Base-by-base conservation (phyloP, 192 early-diverging fungal species). In the Mortierella alpina region DNA sequence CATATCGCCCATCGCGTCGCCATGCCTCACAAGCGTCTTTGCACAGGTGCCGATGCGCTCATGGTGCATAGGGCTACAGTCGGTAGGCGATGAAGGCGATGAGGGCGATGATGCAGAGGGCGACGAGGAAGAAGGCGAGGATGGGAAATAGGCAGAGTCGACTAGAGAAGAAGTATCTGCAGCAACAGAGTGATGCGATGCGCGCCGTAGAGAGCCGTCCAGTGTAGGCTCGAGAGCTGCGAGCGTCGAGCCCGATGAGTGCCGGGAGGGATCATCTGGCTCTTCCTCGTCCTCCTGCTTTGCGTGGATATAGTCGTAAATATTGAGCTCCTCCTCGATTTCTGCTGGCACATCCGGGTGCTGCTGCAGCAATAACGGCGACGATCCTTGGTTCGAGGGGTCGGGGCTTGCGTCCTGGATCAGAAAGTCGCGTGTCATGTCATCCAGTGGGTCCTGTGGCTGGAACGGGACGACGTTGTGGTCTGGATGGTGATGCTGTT, bases 301-400 rank as follows among this genome's bases (percentile, higher is more conserved):
- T 60, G 70, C 70, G 52, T 80, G 66, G 66, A 80, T 80, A 22
- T 72, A 80, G 40, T 80, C 77, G 60, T 72, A 80, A 48, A 80
- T 80, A 54, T 80, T 67, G 48, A 80, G 57, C 46, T 80, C 77
- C 9, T 80, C 77, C 23, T 80, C 77, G 44, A 56, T 41, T 13
- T 74, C 70, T 44, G 49, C 23, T 7, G 51, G 31, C 18, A 17
- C 54, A 9, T 23, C 15, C 20, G 52, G 15, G 41, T 57, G 72
- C n/a, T 58, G 54, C 44, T 66, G 41, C 11, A 52, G 64, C 49
- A 74, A 47, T 31, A 66, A 61, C 4, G 42, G 15, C 5, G 50
- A 61, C 14, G 59, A 41, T 42, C 52, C 66, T 11, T 68, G 74
- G 41, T 15, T 20, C 10, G 66, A 42, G 39, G 75, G 49, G 45